Evolutionary conservation across 2,329 filamentous ascomycete genomes (phyloP).

Genomic region (Neophaeococcomyces mojaviensis): DNA sequence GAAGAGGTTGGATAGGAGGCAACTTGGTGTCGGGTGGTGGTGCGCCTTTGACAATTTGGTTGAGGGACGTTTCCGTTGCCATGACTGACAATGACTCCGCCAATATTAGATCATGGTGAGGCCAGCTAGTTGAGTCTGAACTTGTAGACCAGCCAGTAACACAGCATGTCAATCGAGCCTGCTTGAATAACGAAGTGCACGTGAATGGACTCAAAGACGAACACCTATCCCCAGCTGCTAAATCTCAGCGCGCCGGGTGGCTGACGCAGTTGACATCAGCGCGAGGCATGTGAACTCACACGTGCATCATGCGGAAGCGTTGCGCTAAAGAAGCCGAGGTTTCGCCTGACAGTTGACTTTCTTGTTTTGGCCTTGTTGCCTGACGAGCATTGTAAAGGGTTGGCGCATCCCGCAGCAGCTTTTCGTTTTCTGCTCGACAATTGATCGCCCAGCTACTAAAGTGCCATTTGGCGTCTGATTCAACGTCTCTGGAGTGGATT

Average conservation of each 20-base stretch:
- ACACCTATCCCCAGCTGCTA: neutral
- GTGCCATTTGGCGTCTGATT: no score
- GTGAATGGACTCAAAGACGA: neutral
- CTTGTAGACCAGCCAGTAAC: no score
- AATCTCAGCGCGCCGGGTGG: neutral
- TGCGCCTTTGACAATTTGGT: slow-evolving; percentile 88
- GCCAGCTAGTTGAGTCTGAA: no score
- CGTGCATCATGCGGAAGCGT: neutral
- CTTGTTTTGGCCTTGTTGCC: neutral
- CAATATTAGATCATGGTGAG: neutral
- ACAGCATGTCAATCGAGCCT: neutral
- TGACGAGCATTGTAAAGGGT: neutral
- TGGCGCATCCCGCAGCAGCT: neutral
- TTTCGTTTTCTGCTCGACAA: neutral
- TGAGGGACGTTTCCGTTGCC: slow-evolving; percentile 61
- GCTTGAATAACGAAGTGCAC: neutral
- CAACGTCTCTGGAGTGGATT: no score
- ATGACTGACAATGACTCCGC: slow-evolving; percentile 10
- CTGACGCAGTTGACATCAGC: slow-evolving; percentile 7
- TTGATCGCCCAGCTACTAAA: no score
- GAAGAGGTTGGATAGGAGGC: slow-evolving; percentile 36
- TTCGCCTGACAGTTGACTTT: neutral
- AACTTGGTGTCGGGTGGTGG: slow-evolving; percentile 54
- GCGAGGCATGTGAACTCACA: slow-evolving; percentile 1
- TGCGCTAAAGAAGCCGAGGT: neutral